A percentile compares a stretch with the other conserved stretches of the same genome.
Evolutionary conservation across 2,329 filamentous ascomycete genomes (phyloP).

Genomic region (Stemphylium beticola): DNA sequence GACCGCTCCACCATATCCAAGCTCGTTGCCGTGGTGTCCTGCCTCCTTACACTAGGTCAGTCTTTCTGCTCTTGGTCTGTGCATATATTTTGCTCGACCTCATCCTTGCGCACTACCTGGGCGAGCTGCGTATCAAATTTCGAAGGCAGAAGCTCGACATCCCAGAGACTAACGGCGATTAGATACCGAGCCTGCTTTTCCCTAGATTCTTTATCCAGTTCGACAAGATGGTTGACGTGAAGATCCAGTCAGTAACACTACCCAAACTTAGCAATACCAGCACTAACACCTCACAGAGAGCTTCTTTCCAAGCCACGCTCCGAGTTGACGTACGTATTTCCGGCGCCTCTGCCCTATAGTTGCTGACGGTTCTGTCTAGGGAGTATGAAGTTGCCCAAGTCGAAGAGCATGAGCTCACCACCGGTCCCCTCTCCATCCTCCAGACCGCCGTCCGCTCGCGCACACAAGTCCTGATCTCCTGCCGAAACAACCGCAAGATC

Average conservation of each 20-base stretch:
- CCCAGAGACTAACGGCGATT: conserved; percentile 28
- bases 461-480: conserved; percentile 94
- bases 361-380: conserved; percentile 54
- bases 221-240: conserved; percentile 47
- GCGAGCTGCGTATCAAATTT: conserved; percentile 20
- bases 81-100: conserved; percentile 25
- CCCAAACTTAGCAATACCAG: background rate
- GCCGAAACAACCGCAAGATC: conserved; percentile 97
- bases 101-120: conserved; percentile 15
- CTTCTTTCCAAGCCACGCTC: conserved; percentile 85
- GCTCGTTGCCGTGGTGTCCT: conserved; percentile 38
- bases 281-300: conserved; percentile 66
- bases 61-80: conserved; percentile 25
- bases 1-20: conserved; percentile 33
- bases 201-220: background rate
- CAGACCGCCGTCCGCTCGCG: conserved; percentile 95
- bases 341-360: background rate
- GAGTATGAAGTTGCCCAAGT: conserved; percentile 89
- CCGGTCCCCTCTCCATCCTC: conserved; percentile 86
- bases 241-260: conserved; percentile 50
- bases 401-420: conserved; percentile 80
- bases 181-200: conserved; percentile 5
- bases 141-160: conserved; percentile 26
- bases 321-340: conserved; percentile 80
- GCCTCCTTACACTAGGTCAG: conserved; percentile 29